Evolutionary conservation across 2,329 filamentous ascomycete genomes (phyloP).

Genomic region (Oidium heveae): DNA sequence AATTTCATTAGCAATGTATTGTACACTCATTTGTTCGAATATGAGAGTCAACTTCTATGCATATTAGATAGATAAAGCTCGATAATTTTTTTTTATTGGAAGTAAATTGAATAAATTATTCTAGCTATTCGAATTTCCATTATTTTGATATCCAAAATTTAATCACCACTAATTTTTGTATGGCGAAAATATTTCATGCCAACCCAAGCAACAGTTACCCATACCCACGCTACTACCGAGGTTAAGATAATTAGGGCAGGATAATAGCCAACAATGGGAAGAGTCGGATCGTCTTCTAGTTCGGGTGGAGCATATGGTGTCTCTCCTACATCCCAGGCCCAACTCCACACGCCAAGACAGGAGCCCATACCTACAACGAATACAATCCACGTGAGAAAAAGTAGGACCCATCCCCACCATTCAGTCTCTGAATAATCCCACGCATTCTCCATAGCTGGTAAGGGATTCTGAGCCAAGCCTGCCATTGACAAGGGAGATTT

Average conservation of each 20-base stretch:
- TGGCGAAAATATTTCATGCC: slow-evolving; percentile 99
- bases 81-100: no score
- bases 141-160: slow-evolving; percentile 1
- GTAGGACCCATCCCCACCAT: slow-evolving; percentile 92
- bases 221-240: slow-evolving; percentile 93
- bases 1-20: no score
- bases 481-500: slow-evolving; percentile 35
- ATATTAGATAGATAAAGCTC: no score
- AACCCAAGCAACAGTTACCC: slow-evolving; percentile 92
- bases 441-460: slow-evolving; percentile 24
- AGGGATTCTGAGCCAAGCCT: slow-evolving; percentile 23
- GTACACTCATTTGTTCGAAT: no score
- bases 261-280: slow-evolving; percentile 94
- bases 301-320: slow-evolving; percentile 90
- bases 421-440: slow-evolving; percentile 92
- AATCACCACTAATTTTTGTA: slow-evolving; percentile 47
- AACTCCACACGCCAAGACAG: slow-evolving; percentile 85
- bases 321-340: slow-evolving; percentile 96
- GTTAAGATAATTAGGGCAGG: slow-evolving; percentile 83
- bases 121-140: no score
- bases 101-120: no score
- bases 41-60: no score
- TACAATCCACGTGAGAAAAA: slow-evolving; percentile 78
- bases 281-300: slow-evolving; percentile 75
- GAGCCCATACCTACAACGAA: slow-evolving; percentile 95